These are phyloP conservation scores for Melaleuca alternifolia DNA, from an alignment of 345 rosid genomes.

Conservation along the genomic window DNA sequence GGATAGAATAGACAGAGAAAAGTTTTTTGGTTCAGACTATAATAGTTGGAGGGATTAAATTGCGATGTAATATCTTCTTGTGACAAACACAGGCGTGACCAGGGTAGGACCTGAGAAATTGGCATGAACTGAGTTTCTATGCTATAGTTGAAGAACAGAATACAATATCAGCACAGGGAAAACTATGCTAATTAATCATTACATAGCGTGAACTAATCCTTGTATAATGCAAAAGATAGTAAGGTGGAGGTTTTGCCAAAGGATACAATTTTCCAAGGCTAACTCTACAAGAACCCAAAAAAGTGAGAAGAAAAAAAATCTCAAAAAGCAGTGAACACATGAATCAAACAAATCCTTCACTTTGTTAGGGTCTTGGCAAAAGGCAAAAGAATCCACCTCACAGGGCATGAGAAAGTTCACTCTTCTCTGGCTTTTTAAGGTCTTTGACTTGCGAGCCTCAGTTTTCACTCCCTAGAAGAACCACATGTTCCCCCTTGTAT, in stretches of 20 bases:
- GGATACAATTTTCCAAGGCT: constrained; percentile 35
- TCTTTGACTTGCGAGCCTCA: background rate
- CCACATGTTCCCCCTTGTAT: background rate
- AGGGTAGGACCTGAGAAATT: background rate
- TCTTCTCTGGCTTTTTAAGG: background rate
- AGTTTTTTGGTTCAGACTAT: background rate
- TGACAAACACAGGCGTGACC: background rate
- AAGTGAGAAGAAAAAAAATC: constrained; percentile 1
- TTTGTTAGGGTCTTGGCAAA: constrained; percentile 14
- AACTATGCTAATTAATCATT: constrained; percentile 7
- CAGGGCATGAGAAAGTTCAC: background rate
- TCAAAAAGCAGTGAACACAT: constrained; percentile 28
- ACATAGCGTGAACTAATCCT: constrained; percentile 17
- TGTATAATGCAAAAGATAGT: constrained; percentile 16
- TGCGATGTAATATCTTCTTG: background rate
- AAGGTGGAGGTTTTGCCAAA: constrained; percentile 8
- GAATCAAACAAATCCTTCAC: constrained; percentile 46
- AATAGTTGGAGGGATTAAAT: background rate
- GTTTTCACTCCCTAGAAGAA: background rate
- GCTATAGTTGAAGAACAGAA: background rate
- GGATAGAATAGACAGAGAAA: background rate
- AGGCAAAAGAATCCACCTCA: constrained; percentile 19
- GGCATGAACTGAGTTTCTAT: background rate
- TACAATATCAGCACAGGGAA: background rate
- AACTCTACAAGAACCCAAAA: constrained; percentile 33